Base-by-base conservation (phyloP, 2,329 filamentous ascomycete species). In the Cercospora beticola region DNA sequence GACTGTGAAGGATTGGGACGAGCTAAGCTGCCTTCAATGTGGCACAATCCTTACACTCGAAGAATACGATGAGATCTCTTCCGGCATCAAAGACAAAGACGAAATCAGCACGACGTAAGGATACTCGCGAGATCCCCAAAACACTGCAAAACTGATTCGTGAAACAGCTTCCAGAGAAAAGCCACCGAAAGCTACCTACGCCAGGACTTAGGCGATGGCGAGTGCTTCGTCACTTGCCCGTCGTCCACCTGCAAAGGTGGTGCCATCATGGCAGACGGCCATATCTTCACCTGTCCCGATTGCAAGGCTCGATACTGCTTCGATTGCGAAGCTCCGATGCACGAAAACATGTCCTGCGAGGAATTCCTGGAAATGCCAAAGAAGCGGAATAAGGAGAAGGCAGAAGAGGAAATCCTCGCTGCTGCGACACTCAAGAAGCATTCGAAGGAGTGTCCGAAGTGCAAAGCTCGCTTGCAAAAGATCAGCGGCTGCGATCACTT, bases 371-470 rank as follows among this genome's bases (percentile, higher is more conserved):
- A 31, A 8, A 18, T 46, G 6, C 57, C 28, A 30, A 30, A 16
- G 26, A 57, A 52, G 28, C 54, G 63, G 7, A 16, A 61, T 1
- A 14, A 49, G 2, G 62, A 68, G 16, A 67, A 70, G 46, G 60
- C 6, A 5, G 12, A 54, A 33, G 66, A 68, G 16, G 62, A 68
- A 12, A 56, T 21, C 0, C 21, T 64, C 18, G 63, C 68, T 6
- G 12, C 28, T 6, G n/a, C 2, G 9, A 62, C 59, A 12, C 64
- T 70, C 0, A 18, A 61, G 8, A 21, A 65, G 23, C 49, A 56
- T 4, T 68, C 67, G n/a, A 72, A 72, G 33, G 18, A 46, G 16
- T 73, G 71, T 33, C 72, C 71, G 4, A 43, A 56, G 0, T 68
- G 62, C 26, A 43, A 60, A 10, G 46, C 18, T 10, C 43, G 43